These are phyloP conservation scores for Coemansia sp. DNA, from an alignment of 192 early-diverging fungal species.

Conservation along the genomic window DNA sequence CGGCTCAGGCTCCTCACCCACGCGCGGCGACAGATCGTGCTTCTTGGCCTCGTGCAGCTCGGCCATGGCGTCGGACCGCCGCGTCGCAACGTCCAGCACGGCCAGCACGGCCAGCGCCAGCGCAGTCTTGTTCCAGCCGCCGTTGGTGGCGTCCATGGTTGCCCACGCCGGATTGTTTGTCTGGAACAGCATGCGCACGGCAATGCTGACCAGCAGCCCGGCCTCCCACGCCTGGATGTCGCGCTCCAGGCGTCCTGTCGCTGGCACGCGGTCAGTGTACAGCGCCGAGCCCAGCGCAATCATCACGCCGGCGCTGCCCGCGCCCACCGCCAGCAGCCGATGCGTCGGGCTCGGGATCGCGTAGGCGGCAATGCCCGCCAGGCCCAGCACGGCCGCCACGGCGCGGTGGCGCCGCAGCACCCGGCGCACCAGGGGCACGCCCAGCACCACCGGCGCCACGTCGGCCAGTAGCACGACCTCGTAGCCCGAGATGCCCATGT, in stretches of 20 bases:
- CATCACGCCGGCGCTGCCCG: slow-evolving; percentile 57
- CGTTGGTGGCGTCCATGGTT: slow-evolving; percentile 70
- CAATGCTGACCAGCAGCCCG: slow-evolving; percentile 63
- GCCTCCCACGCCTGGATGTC: slow-evolving; percentile 62
- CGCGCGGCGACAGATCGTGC: slow-evolving; percentile 16
- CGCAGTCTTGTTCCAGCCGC: slow-evolving; percentile 67
- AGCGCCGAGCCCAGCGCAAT: slow-evolving; percentile 58
- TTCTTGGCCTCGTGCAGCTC: slow-evolving; percentile 32
- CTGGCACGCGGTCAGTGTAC: slow-evolving; percentile 51
- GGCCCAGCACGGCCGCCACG: slow-evolving; percentile 54
- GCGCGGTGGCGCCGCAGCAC: slow-evolving; percentile 54
- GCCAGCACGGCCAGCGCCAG: slow-evolving; percentile 61
- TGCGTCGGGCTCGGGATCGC: slow-evolving; percentile 53
- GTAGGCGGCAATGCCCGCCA: slow-evolving; percentile 64
- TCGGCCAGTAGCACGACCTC: slow-evolving; percentile 68
- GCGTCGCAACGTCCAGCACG: slow-evolving; percentile 54
- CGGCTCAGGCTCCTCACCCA: neutral
- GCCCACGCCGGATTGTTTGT: slow-evolving; percentile 81
- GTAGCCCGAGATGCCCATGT: slow-evolving; percentile 81
- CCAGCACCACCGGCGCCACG: slow-evolving; percentile 56
- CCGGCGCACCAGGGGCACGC: slow-evolving; percentile 54
- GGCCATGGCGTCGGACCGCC: slow-evolving; percentile 24
- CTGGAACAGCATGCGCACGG: slow-evolving; percentile 70
- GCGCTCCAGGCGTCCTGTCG: slow-evolving; percentile 58
- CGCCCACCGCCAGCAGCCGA: slow-evolving; percentile 57